A percentile compares a stretch with the other conserved stretches of the same genome.
Evolutionary conservation across 169 alveolate genomes (phyloP).

Genomic region (Plasmodium cynomolgi): DNA sequence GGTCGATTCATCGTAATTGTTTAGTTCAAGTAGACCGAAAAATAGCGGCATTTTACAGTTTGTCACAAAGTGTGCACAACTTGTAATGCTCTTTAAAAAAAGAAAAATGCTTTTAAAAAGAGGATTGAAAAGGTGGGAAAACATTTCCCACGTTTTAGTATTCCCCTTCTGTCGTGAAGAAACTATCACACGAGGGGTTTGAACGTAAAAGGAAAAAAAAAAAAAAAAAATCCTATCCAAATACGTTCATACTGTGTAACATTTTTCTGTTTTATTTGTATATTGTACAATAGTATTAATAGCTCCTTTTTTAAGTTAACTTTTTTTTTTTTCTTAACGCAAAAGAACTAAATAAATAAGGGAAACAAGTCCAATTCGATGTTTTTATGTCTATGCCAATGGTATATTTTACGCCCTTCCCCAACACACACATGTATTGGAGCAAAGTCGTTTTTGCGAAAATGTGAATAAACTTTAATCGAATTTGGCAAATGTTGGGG

Average conservation of each 20-base stretch:
- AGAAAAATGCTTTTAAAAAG: neutral
- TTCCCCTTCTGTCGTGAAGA: neutral
- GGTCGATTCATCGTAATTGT: neutral
- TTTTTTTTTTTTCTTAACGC: neutral
- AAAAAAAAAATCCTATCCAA: neutral
- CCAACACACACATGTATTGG: neutral
- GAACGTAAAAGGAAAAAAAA: neutral
- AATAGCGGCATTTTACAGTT: neutral
- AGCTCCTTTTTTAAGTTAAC: neutral
- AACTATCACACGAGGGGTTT: neutral
- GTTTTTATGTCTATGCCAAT: neutral
- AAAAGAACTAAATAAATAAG: neutral
- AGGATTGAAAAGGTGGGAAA: neutral
- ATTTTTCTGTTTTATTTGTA: neutral
- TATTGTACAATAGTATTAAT: neutral
- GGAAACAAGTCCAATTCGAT: neutral
- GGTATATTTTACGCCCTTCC: neutral
- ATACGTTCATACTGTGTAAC: neutral
- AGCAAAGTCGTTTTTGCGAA: neutral
- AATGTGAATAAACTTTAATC: neutral
- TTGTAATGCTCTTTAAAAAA: neutral
- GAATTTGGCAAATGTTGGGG: neutral
- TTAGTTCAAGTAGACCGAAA: neutral
- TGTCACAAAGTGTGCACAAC: neutral
- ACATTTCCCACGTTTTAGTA: neutral